Evolutionary conservation across 768 basidiomycete genomes (phyloP), one percentile per base, ranked within the genome.

Genomic region (Chlorophyllum brunneum): DNA sequence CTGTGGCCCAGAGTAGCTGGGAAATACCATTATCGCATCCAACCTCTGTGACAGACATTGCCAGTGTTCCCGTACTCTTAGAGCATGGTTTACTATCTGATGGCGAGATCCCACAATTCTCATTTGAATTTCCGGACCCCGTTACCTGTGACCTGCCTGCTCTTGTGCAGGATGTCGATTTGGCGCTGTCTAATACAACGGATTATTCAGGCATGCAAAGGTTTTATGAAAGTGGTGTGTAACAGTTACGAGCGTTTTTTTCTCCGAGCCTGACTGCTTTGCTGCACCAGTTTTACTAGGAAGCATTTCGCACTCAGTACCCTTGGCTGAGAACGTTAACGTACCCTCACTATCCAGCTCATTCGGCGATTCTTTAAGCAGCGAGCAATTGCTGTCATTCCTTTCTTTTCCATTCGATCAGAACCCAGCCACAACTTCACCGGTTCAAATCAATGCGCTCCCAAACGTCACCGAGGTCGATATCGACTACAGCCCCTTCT

Each of bases 111-210:
- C 46, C 20, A 13, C 13, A 37, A 37, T 37, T 48, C n/a, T 48
- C 46, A 26, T 48, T 48, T 23, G 34, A 48, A 2, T 2, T 38
- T 24, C 46, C 46, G 2, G 46, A 26, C 11, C 34, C 46, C 9
- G 46, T 27, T 24, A 48, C 46, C 16, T 48, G 46, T n/a, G 33
- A 48, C n/a, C 33, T 26, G 16, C 46, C 46, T n/a, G 46, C n/a
- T 13, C 8, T 16, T 31, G 10, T 6, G 1, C 31, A 34, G 9
- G 2, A 18, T 4, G 20, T 47, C 24, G 31, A 36, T 26, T 22
- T 47, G 4, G 15, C 31, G 1, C 11, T 47, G 15, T 47, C 15
- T 23, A 20, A n/a, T 11, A 13, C 7, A 13, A 31, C 31, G 13
- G 13, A 13, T 31, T n/a, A n/a, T n/a, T n/a, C n/a, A n/a, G n/a